Evolutionary conservation across 2,329 filamentous ascomycete species (phyloP), one percentile per base, ranked within the genome.

Genomic region (Pseudopithomyces maydicus): DNA sequence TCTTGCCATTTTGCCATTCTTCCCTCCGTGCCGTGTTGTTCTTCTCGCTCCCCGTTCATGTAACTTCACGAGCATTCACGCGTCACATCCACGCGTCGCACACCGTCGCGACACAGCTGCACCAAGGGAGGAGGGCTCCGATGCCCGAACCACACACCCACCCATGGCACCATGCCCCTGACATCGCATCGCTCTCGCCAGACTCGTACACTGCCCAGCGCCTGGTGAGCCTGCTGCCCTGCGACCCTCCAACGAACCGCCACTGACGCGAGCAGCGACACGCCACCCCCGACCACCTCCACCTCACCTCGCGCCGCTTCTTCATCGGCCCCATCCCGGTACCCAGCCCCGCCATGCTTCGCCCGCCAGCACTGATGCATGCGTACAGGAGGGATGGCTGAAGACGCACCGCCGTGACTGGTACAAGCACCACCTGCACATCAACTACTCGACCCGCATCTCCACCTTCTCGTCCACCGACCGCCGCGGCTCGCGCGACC

Each of bases 261-360:
- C 42, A 48, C 63, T 65, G 42, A 66, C 64, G 35, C 33, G 29
- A 12, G 62, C 68, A 82, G 84, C 81, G 84, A 76, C 84, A 89
- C 79, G 83, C 85, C 47, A 85, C 83, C 42, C 80, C 85, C 22
- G 80, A 84, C 57, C 86, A 89, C 67, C 74, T 89, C 39, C 81
- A 88, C 73, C 76, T 86, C 63, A 88, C 86, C 6, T 84, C 81
- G 50, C 80, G 83, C 53, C 83, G 86, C 53, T 84, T 83, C 74
- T 89, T 89, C 74, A 86, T 89, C 56, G 86, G 86, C 0, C 86
- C 86, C 35, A 85, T 88, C 35, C 86, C 86, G 20, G 72, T 75
- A 70, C 53, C 71, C 62, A 46, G 36, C 35, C 58, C 39, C 47
- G 23, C 41, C 22, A 10, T 42, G 33, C 14, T 54, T 20, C 32